Evolutionary conservation across 75 land plant genomes (phyloP), one percentile per base, ranked within the genome.

Genomic region (Azolla pinnata): DNA sequence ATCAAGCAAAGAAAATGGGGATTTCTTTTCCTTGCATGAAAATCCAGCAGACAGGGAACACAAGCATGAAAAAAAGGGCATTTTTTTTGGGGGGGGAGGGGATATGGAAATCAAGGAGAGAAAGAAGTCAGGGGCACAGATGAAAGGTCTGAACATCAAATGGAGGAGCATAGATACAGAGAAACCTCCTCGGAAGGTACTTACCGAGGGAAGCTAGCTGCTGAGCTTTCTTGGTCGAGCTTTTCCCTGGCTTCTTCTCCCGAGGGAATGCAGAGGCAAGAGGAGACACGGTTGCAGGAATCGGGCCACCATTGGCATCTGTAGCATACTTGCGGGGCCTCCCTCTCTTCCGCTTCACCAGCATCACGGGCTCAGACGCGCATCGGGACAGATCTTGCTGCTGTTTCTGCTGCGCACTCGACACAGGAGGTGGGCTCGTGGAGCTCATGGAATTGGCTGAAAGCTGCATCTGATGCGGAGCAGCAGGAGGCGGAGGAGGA

Each of bases 321-420:
- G 80, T 73, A 5, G 68, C 77, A 44, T 81, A 81, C 24, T 81
- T 81, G 50, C 84, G 54, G 47, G 84, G 84, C 46, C 84, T 70
- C 17, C 84, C 84, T 60, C 84, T 78, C 50, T 81, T 81, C 69
- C 65, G 70, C 75, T 81, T 81, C 51, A 78, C 81, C 2, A 68
- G 23, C 30, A 42, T 33, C 14, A 29, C 17, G 14, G 49, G 49
- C 49, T 46, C 4, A 46, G 2, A 3, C 49, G 23, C 21, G 49
- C 14, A 4, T 23, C 17, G 12, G 21, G n/a, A n/a, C n/a, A n/a
- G n/a, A n/a, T n/a, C n/a, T n/a, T n/a, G n/a, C n/a, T n/a, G n/a
- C n/a, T n/a, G n/a, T n/a, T n/a, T n/a, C n/a, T n/a, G n/a, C n/a
- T n/a, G n/a, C n/a, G n/a, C 17, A 46, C 49, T 23, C 49, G 21